These are phyloP conservation scores for Butyriboletus pseudospeciosus DNA, from an alignment of 1,284 basidiomycete genomes.

Conservation along the genomic window DNA sequence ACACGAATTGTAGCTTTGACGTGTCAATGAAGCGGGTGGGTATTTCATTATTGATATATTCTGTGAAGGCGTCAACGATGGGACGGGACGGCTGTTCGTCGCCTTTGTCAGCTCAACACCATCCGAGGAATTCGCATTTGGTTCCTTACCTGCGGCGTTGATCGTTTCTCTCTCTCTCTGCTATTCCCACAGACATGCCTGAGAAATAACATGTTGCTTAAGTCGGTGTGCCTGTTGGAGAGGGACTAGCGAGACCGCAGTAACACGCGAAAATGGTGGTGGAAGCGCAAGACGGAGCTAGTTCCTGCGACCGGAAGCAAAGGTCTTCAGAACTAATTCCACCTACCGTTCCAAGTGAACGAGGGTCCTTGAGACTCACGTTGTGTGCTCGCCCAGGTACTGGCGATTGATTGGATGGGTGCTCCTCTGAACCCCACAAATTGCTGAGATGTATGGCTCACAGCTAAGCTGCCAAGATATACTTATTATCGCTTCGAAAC, in stretches of 20 bases:
- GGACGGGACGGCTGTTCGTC: not conserved
- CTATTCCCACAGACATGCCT: not conserved
- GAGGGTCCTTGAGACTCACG: no score
- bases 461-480: no score
- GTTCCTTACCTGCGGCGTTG: not conserved
- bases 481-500: no score
- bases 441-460: no score
- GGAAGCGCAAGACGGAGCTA: no score
- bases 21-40: conserved; percentile 14
- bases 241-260: not conserved
- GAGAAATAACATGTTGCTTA: not conserved
- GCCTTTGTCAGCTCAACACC: not conserved
- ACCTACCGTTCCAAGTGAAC: no score
- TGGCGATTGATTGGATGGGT: no score
- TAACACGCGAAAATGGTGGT: no score
- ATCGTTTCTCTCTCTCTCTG: not conserved
- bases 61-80: conserved; percentile 1
- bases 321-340: no score
- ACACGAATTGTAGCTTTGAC: conserved; percentile 5
- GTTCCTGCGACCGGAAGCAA: no score
- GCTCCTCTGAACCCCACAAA: no score
- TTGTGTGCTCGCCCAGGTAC: no score
- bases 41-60: conserved; percentile 13
- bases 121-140: not conserved
- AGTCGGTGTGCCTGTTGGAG: not conserved